Evolutionary conservation across 495 filamentous ascomycete species (phyloP).

Genomic region (Cetradonia linearis): DNA sequence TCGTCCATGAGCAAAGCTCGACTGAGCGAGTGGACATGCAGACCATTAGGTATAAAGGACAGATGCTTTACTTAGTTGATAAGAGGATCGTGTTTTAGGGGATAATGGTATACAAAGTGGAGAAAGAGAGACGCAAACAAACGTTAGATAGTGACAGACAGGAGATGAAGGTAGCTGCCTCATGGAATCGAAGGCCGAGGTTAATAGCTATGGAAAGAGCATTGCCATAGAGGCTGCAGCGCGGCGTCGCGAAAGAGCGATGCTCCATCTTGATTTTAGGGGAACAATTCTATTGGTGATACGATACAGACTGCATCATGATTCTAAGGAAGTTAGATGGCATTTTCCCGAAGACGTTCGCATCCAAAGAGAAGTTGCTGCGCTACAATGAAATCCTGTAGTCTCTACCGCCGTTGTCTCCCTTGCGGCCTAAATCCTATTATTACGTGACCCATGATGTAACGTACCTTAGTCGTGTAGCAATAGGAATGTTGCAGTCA

Average conservation of each 20-base stretch:
- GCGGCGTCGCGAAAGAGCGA: background rate
- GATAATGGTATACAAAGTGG: background rate
- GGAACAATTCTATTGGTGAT: background rate
- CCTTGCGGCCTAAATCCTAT: too few relatives aligned
- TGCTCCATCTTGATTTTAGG: background rate
- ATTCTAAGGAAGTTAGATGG: too few relatives aligned
- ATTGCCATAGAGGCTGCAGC: background rate
- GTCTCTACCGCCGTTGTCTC: too few relatives aligned
- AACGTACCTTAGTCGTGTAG: too few relatives aligned
- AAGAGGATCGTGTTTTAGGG: background rate
- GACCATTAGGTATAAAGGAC: conserved; percentile 3
- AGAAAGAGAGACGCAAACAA: background rate
- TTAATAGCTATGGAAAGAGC: background rate
- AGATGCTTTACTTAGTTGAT: conserved; percentile 4
- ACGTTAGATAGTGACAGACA: background rate
- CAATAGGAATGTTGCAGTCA: too few relatives aligned
- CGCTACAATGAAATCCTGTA: too few relatives aligned
- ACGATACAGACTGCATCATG: background rate
- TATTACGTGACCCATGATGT: too few relatives aligned
- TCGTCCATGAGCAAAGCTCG: conserved; percentile 17
- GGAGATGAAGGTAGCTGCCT: background rate
- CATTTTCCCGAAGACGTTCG: too few relatives aligned
- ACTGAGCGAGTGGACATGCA: conserved; percentile 2
- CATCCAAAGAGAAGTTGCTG: too few relatives aligned
- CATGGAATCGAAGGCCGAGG: background rate